Evolutionary conservation across 139 green algal species (phyloP), one percentile per base, ranked within the genome.

Genomic region (Picochlorum sp.): DNA sequence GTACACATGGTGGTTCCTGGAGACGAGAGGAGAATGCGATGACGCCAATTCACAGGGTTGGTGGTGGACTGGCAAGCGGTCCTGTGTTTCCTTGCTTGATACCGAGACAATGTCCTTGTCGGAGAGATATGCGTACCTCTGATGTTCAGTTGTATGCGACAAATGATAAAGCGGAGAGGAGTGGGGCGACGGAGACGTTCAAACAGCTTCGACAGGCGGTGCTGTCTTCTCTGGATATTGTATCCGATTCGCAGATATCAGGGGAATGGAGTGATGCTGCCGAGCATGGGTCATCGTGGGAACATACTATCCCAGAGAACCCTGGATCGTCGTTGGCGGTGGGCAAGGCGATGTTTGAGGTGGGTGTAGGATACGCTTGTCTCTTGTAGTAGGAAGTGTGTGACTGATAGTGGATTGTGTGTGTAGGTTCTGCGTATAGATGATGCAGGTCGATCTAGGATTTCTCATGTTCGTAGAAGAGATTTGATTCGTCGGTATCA

Each of bases 401-500:
- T 54, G 11, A 21, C 26, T 6, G 26, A 30, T 30, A 30, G 0
- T 30, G 28, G 28, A 5, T 1, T 26, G 4, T 41, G 16, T 59
- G 34, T 41, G 58, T 52, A 77, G 70, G 67, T 57, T 7, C 59
- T 95, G 26, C 73, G 84, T 5, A 59, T 95, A 4, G 82, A 91
- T 57, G 61, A 61, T 14, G 69, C 58, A 0, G 88, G 81, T 18
- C 72, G 73, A 18, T 80, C 76, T 23, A 79, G 86, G 3, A 77
- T 76, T 15, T 73, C 92, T 30, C 90, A 84, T 62, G 82, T 92
- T 30, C 73, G 79, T 67, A 79, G 91, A 3, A 73, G 91, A 7
- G 88, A 96, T 70, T 67, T 97, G 60, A 79, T 97, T 16, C 67
- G 88, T 0, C 75, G 83, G 26, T 77, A 95, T 73, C 55, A 76